These are phyloP conservation scores for Yamadazyma friedrichii DNA, from an alignment of 1,139 yeast species.

Conservation along the genomic window DNA sequence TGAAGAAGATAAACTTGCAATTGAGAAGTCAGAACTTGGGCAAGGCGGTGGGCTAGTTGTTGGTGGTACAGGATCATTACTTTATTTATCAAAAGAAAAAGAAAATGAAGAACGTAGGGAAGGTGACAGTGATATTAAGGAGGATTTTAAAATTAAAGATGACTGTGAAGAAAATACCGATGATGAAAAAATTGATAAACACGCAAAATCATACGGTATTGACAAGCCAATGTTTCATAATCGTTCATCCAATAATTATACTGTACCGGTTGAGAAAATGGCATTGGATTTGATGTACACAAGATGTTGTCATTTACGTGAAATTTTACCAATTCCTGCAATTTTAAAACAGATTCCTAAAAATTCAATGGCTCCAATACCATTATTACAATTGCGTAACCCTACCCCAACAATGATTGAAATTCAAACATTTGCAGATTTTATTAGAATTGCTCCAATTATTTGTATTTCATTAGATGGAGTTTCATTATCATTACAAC, in stretches of 20 bases:
- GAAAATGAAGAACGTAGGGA: slow-evolving; percentile 12
- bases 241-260: slow-evolving; percentile 21
- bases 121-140: slow-evolving; percentile 22
- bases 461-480: slow-evolving; percentile 71
- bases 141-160: slow-evolving; percentile 16
- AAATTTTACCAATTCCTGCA: slow-evolving; percentile 74
- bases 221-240: slow-evolving; percentile 49
- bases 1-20: slow-evolving; percentile 53
- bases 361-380: slow-evolving; percentile 67
- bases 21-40: slow-evolving; percentile 47
- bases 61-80: slow-evolving; percentile 73
- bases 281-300: slow-evolving; percentile 67
- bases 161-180: slow-evolving; percentile 42
- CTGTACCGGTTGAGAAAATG: slow-evolving; percentile 43
- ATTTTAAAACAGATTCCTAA: slow-evolving; percentile 70
- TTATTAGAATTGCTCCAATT: slow-evolving; percentile 70
- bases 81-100: slow-evolving; percentile 23
- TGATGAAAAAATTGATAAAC: slow-evolving; percentile 22
- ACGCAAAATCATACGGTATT: slow-evolving; percentile 42
- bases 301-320: slow-evolving; percentile 72
- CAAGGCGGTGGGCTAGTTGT: slow-evolving; percentile 74
- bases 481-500: slow-evolving; percentile 59
- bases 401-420: slow-evolving; percentile 76
- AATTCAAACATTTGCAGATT: slow-evolving; percentile 72
- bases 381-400: slow-evolving; percentile 62